These are phyloP conservation scores for Pogostemon cablin DNA, from an alignment of 257 asterid species.

Conservation along the genomic window DNA sequence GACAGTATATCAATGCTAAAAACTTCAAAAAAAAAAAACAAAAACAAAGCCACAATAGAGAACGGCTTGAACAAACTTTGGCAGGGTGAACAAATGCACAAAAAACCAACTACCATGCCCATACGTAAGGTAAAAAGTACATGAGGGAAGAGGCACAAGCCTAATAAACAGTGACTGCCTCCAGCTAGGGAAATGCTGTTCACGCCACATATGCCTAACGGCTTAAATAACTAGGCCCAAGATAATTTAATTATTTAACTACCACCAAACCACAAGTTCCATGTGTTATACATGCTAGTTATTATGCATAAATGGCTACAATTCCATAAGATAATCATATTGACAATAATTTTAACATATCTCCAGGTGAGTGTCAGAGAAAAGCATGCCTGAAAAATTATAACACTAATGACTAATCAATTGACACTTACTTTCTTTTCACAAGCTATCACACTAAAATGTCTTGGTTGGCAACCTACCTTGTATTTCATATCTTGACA, in stretches of 20 bases:
- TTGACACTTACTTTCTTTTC: neutral
- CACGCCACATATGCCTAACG: no score
- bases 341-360: neutral
- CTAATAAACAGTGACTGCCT: neutral
- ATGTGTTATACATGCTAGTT: neutral
- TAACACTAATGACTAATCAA: slow-evolving; percentile 21
- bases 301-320: no score
- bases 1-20: slow-evolving; percentile 1
- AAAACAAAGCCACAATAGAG: neutral
- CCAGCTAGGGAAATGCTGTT: no score
- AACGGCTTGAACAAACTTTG: slow-evolving; percentile 6
- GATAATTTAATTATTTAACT: neutral
- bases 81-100: slow-evolving; percentile 1
- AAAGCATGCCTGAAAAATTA: slow-evolving; percentile 19
- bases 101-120: neutral
- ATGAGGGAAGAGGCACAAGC: neutral
- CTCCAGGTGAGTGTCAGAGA: neutral
- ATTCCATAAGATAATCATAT: no score
- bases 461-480: slow-evolving; percentile 46
- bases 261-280: neutral
- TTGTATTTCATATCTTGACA: slow-evolving; percentile 93
- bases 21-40: neutral
- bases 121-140: neutral
- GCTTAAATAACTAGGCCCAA: no score
- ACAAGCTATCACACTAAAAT: neutral